A percentile compares a stretch with the other conserved stretches of the same genome.
phyloP scores from a whole-genome alignment of 2,329 filamentous ascomycete genomes.

The Aureobasidium sp. region DNA sequence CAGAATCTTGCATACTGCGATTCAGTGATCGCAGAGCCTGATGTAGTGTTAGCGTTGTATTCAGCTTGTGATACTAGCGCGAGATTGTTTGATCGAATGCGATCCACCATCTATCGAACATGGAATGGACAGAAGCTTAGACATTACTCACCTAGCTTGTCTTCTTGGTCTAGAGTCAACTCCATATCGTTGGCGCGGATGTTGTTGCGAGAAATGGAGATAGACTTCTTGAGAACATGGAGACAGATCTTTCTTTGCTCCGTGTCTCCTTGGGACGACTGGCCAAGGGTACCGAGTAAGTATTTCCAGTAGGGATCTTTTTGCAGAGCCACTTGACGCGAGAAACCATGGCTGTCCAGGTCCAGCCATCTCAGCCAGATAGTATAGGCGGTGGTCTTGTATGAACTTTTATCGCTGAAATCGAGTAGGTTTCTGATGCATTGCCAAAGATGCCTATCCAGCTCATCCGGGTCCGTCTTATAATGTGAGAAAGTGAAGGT shows the following conservation, averaged over 20 bases:
- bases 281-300: conserved; percentile 29
- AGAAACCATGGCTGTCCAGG: not conserved
- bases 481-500: not conserved
- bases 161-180: conserved; percentile 1
- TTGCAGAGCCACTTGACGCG: not conserved
- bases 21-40: conserved; percentile 6
- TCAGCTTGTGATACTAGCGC: not conserved
- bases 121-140: not conserved
- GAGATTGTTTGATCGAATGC: not conserved
- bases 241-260: conserved; percentile 40
- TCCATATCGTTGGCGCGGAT: conserved; percentile 11
- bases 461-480: not conserved
- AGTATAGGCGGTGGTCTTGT: conserved; percentile 10
- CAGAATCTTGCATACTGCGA: conserved; percentile 35
- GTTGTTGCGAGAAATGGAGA: conserved; percentile 18
- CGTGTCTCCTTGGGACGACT: conserved; percentile 28
- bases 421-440: conserved; percentile 1
- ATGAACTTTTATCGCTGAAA: not conserved
- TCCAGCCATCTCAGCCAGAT: conserved; percentile 15
- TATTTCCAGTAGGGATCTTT: conserved; percentile 32
- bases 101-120: no score
- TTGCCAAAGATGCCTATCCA: conserved; percentile 8
- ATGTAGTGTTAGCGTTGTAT: not conserved
- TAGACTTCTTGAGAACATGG: conserved; percentile 34
- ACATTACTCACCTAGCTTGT: conserved; percentile 16